Percentiles rank a stretch among this genome's conserved stretches.
phyloP scores from a whole-genome alignment of 352 stramenopile genomes.

The Blastocystis hominis region DNA sequence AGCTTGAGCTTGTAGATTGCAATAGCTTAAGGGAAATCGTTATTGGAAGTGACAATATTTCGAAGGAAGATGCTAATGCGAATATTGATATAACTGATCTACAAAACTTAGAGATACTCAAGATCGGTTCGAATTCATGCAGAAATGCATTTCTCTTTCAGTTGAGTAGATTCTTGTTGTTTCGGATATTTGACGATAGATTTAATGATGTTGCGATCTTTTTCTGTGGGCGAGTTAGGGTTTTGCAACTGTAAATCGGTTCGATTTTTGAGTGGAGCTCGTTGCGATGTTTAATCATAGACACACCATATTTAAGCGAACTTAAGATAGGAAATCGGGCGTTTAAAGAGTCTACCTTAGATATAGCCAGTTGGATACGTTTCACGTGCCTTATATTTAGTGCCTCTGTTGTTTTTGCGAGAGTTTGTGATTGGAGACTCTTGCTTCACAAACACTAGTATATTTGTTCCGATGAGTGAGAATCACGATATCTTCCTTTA shows the following conservation, averaged over 20 bases:
- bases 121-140: not conserved
- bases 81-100: not conserved
- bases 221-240: not conserved
- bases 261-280: not conserved
- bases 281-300: not conserved
- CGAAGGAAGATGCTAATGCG: not conserved
- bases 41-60: not conserved
- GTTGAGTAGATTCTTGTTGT: not conserved
- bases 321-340: not conserved
- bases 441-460: not conserved
- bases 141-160: not conserved
- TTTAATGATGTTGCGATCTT: not conserved
- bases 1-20: not conserved
- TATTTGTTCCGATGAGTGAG: not conserved
- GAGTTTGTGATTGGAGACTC: not conserved
- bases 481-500: not conserved
- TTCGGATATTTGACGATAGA: not conserved
- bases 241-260: not conserved
- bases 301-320: not conserved
- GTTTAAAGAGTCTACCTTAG: not conserved
- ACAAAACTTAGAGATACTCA: not conserved
- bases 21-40: not conserved
- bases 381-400: not conserved
- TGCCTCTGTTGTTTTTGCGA: not conserved
- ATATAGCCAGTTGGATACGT: not conserved